These are phyloP conservation scores for Cyberlindnera amylophila DNA, from an alignment of 805 yeast species.

Conservation along the genomic window DNA sequence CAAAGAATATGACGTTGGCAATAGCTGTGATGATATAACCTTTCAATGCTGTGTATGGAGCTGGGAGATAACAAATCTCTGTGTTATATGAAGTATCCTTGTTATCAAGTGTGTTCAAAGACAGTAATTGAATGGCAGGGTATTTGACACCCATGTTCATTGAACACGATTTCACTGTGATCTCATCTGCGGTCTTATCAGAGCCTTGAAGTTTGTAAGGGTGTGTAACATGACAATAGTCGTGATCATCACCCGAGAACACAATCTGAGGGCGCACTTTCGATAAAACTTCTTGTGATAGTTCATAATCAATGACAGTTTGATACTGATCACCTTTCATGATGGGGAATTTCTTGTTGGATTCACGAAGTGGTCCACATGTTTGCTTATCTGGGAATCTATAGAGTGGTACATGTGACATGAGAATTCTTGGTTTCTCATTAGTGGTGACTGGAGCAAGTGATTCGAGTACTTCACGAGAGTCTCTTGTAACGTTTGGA, in stretches of 20 bases:
- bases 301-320: slow-evolving; percentile 67
- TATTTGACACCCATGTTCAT: slow-evolving; percentile 87
- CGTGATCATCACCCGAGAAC: slow-evolving; percentile 96
- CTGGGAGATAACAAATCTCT: slow-evolving; percentile 52
- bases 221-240: slow-evolving; percentile 80
- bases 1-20: slow-evolving; percentile 17
- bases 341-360: slow-evolving; percentile 60
- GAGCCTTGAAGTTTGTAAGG: slow-evolving; percentile 25
- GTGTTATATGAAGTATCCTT: slow-evolving; percentile 36
- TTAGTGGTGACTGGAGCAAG: slow-evolving; percentile 27
- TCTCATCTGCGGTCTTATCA: slow-evolving; percentile 51
- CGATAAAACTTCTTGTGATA: slow-evolving; percentile 56
- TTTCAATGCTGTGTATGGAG: slow-evolving; percentile 43
- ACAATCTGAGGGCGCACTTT: slow-evolving; percentile 61
- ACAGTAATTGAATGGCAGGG: slow-evolving; percentile 85
- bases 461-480: slow-evolving; percentile 49
- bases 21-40: slow-evolving; percentile 31
- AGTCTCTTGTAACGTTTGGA: slow-evolving; percentile 40
- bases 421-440: slow-evolving; percentile 56
- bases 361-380: slow-evolving; percentile 81
- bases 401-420: slow-evolving; percentile 86
- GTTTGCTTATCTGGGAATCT: slow-evolving; percentile 55
- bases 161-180: slow-evolving; percentile 83
- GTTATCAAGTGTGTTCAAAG: slow-evolving; percentile 44
- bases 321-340: slow-evolving; percentile 81